Base-by-base conservation (phyloP, 2,329 filamentous ascomycete species). In the Sarocladiaceae sp. region DNA sequence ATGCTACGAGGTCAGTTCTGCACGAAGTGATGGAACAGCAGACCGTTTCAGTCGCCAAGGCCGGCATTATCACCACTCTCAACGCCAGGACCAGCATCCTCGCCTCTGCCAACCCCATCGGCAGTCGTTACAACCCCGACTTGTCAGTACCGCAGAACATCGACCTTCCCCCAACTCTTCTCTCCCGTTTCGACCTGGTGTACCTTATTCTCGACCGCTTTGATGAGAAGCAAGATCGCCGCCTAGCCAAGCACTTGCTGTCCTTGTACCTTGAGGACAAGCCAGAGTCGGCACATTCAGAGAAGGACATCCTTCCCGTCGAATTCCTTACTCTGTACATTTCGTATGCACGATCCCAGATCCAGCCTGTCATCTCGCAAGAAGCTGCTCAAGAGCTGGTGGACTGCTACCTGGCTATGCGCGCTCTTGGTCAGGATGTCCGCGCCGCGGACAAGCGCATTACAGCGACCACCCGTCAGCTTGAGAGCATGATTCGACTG, bases 401-500 rank as follows among this genome's bases (percentile, higher is more conserved):
- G 2, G 78, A 86, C 33, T 80, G 88, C 23, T 98, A 98, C 60
- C 86, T 97, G 35, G 85, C 85, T 48, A 96, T 98, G 88, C 89
- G 93, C 52, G 88, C 90, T 58, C 81, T 98, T 0, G 93, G 93
- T 37, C 84, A 89, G 54, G 85, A 90, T 55, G 83, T 91, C 27
- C 88, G 91, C 40, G 78, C 89, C 2, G 80, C 87, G 3, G 94
- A 98, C 65, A 91, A 94, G 64, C 88, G 93, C 53, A 98, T 98
- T 68, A 98, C 93, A 0, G 93, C 93, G 32, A 98, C 93, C 3
- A 98, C 94, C 1, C 81, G 93, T 60, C 93, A 98, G 66, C 76
- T 98, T 5, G 94, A 98, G 68, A 93, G 85, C 35, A 98, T 98
- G 94, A 97, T 98, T 60, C 91, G 93, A 49, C 83, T 98, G 3